Base-by-base conservation (phyloP, 768 basidiomycete genomes). In the Leccinum obscurum region DNA sequence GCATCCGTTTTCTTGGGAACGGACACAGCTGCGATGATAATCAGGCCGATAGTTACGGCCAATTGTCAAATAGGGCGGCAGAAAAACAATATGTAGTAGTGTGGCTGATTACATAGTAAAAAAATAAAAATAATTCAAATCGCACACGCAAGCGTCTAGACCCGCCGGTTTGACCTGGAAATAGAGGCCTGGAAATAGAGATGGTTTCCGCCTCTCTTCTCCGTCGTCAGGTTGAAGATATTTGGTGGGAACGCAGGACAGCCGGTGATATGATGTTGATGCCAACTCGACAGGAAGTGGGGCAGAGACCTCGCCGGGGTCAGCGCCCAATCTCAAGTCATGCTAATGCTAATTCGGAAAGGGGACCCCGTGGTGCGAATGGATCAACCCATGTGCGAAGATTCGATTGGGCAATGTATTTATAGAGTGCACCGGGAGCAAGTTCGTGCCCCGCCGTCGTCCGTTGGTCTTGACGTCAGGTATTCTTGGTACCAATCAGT, bases 1-100 rank as follows among this genome's bases (percentile, higher is more conserved):
- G 35, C 50, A 44, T 41, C 55, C 22, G 34, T 55, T 58, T 41
- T 22, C 50, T 37, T 64, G 41, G 44, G 41, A 55, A 54, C n/a
- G 8, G 14, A n/a, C 39, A 58, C 59, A 22, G 39, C n/a, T 54
- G 35, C 15, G 52, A 39, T 37, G 26, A 39, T 65, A 39, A 37
- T 28, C 51, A 49, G 51, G 46, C 57, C 58, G 57, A 22, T n/a
- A 11, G 26, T 17, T 37, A 57, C 52, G 50, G 17, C 4, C 14
- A 6, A 14, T 32, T 34, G 32, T 52, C 28, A 51, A 51, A 28
- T 46, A 22, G 28, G 8, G 4, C 14, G 50, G 28, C 28, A 17
- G 44, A 51, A 51, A 0, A 51, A 28, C 9, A 28, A 51, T 30
- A 28, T 28, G 50, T 51, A 24, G 50, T 51, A 24, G 20, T 13